Evolutionary conservation across 129 eudicot species (phyloP).

Genomic region (Cynara cardunculus): DNA sequence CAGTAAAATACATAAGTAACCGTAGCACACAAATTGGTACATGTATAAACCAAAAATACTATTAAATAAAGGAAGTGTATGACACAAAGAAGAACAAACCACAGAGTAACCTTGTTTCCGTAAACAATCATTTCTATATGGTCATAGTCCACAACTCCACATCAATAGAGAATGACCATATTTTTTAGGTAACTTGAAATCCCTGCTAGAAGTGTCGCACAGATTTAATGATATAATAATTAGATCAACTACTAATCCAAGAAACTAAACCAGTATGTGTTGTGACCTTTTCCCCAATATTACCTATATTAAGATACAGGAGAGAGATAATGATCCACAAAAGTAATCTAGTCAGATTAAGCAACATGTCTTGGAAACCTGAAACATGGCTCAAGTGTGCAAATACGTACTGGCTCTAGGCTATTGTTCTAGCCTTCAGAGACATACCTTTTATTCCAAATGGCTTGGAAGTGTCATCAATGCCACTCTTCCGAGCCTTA

Average conservation of each 20-base stretch:
- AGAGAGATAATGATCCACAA: neutral
- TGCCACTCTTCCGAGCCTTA: neutral
- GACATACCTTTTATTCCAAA: constrained; percentile 3
- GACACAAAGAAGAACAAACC: neutral
- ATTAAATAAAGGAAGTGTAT: neutral
- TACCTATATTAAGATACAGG: neutral
- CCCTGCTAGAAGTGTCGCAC: neutral
- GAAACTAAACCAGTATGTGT: neutral
- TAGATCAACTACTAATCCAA: neutral
- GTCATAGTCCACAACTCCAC: neutral
- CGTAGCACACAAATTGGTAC: neutral
- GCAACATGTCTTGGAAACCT: neutral
- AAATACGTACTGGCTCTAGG: neutral
- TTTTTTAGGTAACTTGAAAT: neutral
- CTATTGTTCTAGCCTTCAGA: neutral
- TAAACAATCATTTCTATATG: neutral
- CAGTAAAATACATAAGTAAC: neutral
- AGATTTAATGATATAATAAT: neutral
- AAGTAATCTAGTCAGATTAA: neutral
- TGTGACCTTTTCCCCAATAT: too few relatives aligned
- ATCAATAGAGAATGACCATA: neutral
- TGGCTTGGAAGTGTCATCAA: neutral
- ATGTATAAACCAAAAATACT: neutral
- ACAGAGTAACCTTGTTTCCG: neutral
- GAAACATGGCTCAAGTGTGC: neutral